Percentiles rank a stretch among this genome's conserved stretches.
Evolutionary conservation across 306 rosid species (phyloP).

Genomic region (Citrullus mucosospermus): DNA sequence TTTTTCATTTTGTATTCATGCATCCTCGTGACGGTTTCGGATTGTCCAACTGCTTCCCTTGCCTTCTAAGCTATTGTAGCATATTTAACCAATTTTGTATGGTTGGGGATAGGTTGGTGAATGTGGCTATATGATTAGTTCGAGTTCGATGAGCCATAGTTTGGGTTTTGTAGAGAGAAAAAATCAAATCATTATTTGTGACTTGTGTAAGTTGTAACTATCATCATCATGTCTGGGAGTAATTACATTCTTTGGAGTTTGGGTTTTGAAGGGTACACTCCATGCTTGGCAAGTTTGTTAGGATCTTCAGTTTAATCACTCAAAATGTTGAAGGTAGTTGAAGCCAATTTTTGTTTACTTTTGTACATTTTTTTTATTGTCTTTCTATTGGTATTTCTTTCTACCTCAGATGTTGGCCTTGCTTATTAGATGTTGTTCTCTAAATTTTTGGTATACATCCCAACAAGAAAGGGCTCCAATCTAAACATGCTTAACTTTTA

Average conservation of each 20-base stretch:
- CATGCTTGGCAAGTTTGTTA: neutral
- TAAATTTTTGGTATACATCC: too few relatives aligned
- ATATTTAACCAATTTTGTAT: conserved; percentile 2
- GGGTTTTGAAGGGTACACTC: neutral
- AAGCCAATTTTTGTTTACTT: neutral
- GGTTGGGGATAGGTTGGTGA: neutral
- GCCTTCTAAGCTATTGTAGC: conserved; percentile 2
- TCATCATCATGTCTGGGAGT: neutral
- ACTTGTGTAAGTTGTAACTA: neutral
- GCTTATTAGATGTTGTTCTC: neutral
- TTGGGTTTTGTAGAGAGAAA: conserved; percentile 1
- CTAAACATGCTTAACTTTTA: too few relatives aligned
- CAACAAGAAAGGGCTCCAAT: too few relatives aligned
- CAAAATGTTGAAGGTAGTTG: neutral
- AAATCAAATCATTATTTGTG: conserved; percentile 3
- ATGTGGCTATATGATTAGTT: neutral
- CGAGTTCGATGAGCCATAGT: neutral
- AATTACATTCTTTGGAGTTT: conserved; percentile 1
- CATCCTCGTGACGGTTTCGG: neutral
- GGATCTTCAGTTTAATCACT: neutral
- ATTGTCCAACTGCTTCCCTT: neutral
- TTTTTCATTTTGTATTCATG: neutral
- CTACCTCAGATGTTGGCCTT: neutral
- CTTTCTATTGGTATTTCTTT: neutral
- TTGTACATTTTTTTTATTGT: neutral